These are phyloP conservation scores for Nannochloropsis salina DNA, from an alignment of 108 stramenopile genomes.

Conservation along the genomic window DNA sequence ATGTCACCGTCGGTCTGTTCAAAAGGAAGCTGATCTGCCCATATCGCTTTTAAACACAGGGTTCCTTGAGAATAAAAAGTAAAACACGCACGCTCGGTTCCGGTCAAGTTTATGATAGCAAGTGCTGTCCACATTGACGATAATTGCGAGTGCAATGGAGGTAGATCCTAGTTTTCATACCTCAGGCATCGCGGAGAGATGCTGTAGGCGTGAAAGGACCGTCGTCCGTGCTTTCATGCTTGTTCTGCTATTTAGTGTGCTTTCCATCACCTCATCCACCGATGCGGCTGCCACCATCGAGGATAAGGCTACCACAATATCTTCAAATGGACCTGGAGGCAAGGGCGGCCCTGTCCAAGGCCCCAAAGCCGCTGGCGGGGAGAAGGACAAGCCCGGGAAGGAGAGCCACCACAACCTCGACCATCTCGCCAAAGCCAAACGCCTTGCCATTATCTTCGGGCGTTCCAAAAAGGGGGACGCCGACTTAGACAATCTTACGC, in stretches of 20 bases:
- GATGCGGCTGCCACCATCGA: neutral
- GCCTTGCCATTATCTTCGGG: neutral
- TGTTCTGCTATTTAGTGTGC: neutral
- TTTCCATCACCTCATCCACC: neutral
- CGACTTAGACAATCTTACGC: neutral
- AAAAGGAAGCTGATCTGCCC: no score
- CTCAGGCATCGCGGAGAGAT: no score
- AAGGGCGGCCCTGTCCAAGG: no score
- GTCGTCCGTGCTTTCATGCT: neutral
- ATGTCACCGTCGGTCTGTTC: no score
- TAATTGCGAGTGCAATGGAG: no score
- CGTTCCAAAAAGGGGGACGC: neutral
- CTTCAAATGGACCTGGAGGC: neutral
- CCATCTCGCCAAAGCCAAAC: constrained; percentile 11
- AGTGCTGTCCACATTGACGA: no score
- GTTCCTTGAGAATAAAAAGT: neutral
- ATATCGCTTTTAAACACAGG: no score
- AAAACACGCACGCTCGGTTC: neutral
- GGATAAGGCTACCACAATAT: neutral
- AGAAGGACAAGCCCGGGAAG: neutral
- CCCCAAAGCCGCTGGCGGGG: no score
- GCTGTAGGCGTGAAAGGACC: neutral
- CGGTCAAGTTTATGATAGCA: no score
- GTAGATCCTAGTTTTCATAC: no score
- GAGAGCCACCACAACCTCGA: neutral